Conservation (phyloP, 345 rosid species). For the Moringa oleifera region DNA sequence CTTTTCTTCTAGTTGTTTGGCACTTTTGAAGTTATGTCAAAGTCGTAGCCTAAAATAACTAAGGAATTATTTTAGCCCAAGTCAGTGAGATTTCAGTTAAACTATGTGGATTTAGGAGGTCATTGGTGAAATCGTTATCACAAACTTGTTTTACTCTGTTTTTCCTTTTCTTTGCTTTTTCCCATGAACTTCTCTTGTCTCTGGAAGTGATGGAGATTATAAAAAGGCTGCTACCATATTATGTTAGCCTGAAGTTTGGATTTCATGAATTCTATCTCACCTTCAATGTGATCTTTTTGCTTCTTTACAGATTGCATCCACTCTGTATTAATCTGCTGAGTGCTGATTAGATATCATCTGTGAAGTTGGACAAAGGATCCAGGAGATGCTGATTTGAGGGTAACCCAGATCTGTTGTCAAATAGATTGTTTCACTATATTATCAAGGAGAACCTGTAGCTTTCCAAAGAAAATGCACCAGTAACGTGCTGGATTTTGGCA, state of each 20-base stretch:
- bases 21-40: too few relatives aligned
- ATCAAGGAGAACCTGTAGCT: not conserved
- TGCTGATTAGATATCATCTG: not conserved
- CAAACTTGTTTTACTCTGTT: too few relatives aligned
- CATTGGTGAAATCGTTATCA: too few relatives aligned
- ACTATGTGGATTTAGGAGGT: too few relatives aligned
- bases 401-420: not conserved
- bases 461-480: not conserved
- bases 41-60: too few relatives aligned
- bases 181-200: too few relatives aligned
- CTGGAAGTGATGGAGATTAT: not conserved
- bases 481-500: not conserved
- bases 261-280: not conserved
- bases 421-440: not conserved
- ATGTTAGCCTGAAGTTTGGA: not conserved
- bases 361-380: not conserved
- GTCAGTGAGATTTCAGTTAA: too few relatives aligned
- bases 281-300: not conserved
- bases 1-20: too few relatives aligned
- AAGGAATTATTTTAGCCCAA: too few relatives aligned
- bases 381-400: conserved; percentile 6
- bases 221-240: too few relatives aligned
- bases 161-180: too few relatives aligned
- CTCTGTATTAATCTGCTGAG: too few relatives aligned
- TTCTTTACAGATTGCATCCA: conserved; percentile 18